A percentile compares a stretch with the other conserved stretches of the same genome.
Evolutionary conservation across 2,329 filamentous ascomycete species (phyloP).

Genomic region (Mycosphaerella arachidis): DNA sequence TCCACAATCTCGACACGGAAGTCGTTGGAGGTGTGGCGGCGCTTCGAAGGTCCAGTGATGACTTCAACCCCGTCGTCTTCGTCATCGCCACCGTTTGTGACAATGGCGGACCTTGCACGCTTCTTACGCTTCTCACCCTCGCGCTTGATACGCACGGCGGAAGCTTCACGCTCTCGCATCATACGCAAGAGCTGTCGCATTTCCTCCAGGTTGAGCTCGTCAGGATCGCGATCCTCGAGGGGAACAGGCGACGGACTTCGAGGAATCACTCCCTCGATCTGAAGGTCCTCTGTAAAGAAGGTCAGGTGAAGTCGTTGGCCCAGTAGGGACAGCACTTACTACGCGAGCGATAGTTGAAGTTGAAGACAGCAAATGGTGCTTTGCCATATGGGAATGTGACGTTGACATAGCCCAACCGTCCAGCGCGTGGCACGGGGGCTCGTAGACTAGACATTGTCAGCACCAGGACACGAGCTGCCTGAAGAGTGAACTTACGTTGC

Average conservation of each 20-base stretch:
- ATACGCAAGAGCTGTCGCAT: conserved; percentile 22
- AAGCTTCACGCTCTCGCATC: conserved; percentile 6
- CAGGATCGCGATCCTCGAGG: conserved; percentile 26
- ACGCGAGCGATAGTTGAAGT: conserved; percentile 28
- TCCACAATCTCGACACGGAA: conserved; percentile 24
- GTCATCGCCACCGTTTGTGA: conserved; percentile 13
- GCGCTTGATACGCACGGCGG: conserved; percentile 13
- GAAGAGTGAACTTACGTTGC: conserved; percentile 16
- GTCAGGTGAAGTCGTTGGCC: background rate
- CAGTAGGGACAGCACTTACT: conserved; percentile 13
- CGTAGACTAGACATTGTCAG: conserved; percentile 10
- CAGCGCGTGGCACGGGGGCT: background rate
- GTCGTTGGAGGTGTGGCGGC: conserved; percentile 11
- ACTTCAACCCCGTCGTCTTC: conserved; percentile 16
- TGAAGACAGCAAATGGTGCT: conserved; percentile 17
- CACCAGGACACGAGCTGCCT: background rate
- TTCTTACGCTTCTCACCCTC: conserved; percentile 21
- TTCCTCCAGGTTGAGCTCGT: conserved; percentile 23
- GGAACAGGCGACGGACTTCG: conserved; percentile 24
- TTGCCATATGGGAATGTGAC: conserved; percentile 17
- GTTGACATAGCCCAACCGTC: background rate
- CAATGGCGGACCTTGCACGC: conserved; percentile 15
- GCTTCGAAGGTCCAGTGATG: conserved; percentile 6
- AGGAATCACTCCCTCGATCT: conserved; percentile 27
- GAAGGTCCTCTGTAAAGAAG: conserved; percentile 22